Percentiles rank a stretch among this genome's conserved stretches.
Evolutionary conservation across 495 filamentous ascomycete species (phyloP).

Genomic region (Bacidia rubella): DNA sequence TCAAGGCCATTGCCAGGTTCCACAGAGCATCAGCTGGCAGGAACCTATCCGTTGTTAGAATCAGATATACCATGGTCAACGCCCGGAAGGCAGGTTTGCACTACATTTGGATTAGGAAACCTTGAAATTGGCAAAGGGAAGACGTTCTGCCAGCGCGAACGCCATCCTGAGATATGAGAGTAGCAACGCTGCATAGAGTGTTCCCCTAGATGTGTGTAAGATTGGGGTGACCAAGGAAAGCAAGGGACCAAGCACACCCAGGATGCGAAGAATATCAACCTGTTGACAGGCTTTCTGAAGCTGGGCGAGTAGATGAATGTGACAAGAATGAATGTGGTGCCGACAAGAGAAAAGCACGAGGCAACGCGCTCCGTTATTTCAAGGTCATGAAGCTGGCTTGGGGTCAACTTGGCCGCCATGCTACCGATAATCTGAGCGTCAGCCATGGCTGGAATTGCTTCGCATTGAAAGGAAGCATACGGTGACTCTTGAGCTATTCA

Average conservation of each 20-base stretch:
- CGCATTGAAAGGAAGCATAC: no score
- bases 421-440: no score
- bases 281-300: slow-evolving; percentile 74
- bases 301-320: slow-evolving; percentile 51
- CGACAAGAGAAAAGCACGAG: slow-evolving; percentile 60
- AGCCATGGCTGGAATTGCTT: no score
- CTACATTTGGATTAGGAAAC: slow-evolving; percentile 62
- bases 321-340: slow-evolving; percentile 55
- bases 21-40: slow-evolving; percentile 66
- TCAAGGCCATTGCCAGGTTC: slow-evolving; percentile 77
- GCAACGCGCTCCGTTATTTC: slow-evolving; percentile 50
- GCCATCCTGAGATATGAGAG: slow-evolving; percentile 53
- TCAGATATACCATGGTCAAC: no score
- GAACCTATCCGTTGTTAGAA: slow-evolving; percentile 38
- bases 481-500: no score
- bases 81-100: background rate
- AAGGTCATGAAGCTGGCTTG: slow-evolving; percentile 27
- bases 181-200: slow-evolving; percentile 67
- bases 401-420: slow-evolving; percentile 6
- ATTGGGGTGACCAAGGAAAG: background rate
- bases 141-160: slow-evolving; percentile 30
- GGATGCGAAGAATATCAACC: slow-evolving; percentile 71
- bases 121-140: slow-evolving; percentile 61
- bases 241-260: slow-evolving; percentile 38
- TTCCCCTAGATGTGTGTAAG: background rate